A percentile compares a stretch with the other conserved stretches of the same genome.
Evolutionary conservation across 2,329 filamentous ascomycete species (phyloP).

Genomic region (Neofusicoccum laricinum): DNA sequence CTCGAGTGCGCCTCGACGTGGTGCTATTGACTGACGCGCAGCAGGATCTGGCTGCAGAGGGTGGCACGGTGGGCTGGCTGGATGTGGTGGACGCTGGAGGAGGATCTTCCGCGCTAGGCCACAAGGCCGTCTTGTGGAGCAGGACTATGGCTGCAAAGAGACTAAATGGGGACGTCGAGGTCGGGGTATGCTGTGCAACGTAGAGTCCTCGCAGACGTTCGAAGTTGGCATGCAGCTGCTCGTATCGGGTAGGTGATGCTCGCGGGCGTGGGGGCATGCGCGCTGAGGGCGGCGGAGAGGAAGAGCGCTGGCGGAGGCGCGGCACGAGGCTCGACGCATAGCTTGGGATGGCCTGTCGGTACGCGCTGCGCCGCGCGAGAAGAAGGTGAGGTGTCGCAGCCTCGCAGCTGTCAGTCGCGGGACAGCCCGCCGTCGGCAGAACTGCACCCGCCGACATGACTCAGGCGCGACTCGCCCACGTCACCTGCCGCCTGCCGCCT

Average conservation of each 20-base stretch:
- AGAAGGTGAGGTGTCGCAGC: neutral
- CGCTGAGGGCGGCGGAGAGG: neutral
- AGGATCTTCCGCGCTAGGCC: neutral
- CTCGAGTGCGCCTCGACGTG: neutral
- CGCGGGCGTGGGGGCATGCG: neutral
- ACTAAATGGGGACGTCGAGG: neutral
- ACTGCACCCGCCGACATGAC: neutral
- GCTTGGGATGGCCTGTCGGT: neutral
- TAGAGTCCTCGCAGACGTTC: neutral
- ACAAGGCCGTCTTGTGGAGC: neutral
- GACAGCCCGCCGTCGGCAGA: neutral
- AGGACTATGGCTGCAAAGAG: neutral
- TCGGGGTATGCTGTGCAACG: conserved; percentile 9
- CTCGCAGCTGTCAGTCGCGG: neutral
- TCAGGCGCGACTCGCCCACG: neutral
- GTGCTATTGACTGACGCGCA: neutral
- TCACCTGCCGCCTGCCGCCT: neutral
- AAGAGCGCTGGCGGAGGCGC: neutral
- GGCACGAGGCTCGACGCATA: neutral
- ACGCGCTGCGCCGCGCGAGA: neutral
- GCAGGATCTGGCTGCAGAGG: neutral
- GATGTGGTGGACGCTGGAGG: neutral
- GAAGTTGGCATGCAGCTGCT: conserved; percentile 9
- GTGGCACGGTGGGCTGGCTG: neutral
- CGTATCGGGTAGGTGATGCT: neutral